Conservation (phyloP, 2,329 filamentous ascomycete genomes). For the Pseudocercospora crystallina region DNA sequence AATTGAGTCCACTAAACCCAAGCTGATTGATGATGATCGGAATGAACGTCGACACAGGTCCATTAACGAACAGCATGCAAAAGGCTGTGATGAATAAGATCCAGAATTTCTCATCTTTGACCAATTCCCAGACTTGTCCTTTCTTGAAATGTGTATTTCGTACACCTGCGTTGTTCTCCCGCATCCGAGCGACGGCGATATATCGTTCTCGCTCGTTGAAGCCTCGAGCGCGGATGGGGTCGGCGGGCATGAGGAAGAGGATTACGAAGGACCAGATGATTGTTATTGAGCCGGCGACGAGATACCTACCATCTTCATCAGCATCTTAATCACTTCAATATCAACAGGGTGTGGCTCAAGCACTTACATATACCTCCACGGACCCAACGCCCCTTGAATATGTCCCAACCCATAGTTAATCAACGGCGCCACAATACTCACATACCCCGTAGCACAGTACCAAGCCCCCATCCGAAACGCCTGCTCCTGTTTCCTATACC, state of each 20-base stretch:
- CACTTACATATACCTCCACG: constrained; percentile 35
- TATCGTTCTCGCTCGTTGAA: constrained; percentile 38
- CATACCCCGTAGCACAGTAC: constrained; percentile 46
- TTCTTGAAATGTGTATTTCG: constrained; percentile 48
- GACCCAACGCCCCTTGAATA: constrained; percentile 40
- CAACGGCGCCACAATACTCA: constrained; percentile 47
- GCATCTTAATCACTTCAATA: background rate
- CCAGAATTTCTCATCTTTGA: constrained; percentile 41
- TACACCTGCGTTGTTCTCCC: constrained; percentile 32
- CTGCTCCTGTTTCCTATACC: constrained; percentile 32
- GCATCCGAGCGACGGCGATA: constrained; percentile 30
- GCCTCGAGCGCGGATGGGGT: constrained; percentile 44
- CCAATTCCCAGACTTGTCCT: constrained; percentile 42
- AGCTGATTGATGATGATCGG: constrained; percentile 49
- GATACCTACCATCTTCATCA: constrained; percentile 27
- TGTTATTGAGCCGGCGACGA: constrained; percentile 44
- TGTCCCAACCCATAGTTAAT: constrained; percentile 52
- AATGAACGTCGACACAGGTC: constrained; percentile 47
- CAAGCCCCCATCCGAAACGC: constrained; percentile 30
- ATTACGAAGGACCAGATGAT: constrained; percentile 43
- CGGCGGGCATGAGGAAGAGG: constrained; percentile 42
- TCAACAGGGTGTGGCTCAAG: background rate
- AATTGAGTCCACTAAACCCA: constrained; percentile 46
- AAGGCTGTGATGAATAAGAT: constrained; percentile 41
- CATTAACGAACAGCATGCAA: constrained; percentile 47